Base-by-base conservation (phyloP, 805 yeast species). In the Candida alai region DNA sequence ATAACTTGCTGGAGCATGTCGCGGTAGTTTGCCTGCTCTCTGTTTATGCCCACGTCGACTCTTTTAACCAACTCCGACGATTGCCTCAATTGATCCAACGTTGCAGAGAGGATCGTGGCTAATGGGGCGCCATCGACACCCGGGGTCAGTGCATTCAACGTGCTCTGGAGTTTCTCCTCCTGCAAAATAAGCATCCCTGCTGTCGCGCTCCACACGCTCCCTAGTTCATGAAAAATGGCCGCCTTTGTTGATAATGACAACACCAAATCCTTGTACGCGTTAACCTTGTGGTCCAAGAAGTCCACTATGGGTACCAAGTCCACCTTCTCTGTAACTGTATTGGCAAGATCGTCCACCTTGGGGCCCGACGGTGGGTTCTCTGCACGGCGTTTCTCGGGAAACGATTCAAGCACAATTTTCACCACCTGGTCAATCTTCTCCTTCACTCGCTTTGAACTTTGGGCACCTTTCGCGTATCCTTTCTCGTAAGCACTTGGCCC, bases 391-490 rank as follows among this genome's bases (percentile, higher is more conserved):
- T 21, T 14, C 18, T 37, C 32, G 11, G 29, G 37, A 12, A 32
- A n/a, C 19, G 31, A 12, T 20, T 37, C 37, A 10, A 36, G 19
- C 9, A 48, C 9, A 5, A 26, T 17, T 6, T 42, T 34, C 10
- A 51, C 19, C 19, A 49, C 29, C 8, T 38, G 27, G 14, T 28
- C 23, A 2, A 55, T 27, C 23, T 45, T 45, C 3, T 13, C 34
- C 28, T 49, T 56, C 11, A 62, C 40, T 4, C 37, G 37, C 4
- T 36, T 45, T 5, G 66, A 51, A 41, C 51, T 59, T 20, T 54
- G 40, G 3, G 58, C 37, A 1, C 71, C 73, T 27, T 44, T 52
- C 6, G 47, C 52, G 34, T 47, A 65, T 5, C 73, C 73, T 28
- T 44, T 47, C 17, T 60, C 59, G 35, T 52, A 66, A 1, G 70